Conservation (phyloP, 2,329 filamentous ascomycete species). For the Epichloe uncinata region DNA sequence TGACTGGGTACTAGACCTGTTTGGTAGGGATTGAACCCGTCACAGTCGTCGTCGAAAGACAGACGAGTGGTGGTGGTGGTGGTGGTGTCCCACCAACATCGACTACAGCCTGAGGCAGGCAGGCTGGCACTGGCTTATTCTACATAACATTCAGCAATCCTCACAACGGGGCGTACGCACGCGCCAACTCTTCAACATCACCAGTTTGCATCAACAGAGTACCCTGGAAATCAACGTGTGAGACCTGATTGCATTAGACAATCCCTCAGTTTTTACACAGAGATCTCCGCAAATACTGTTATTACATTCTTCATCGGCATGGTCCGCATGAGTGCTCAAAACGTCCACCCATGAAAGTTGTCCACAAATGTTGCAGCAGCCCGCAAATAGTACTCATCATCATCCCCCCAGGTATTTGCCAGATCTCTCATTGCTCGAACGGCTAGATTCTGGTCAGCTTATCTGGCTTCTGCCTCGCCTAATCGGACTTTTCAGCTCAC, state of each 20-base stretch:
- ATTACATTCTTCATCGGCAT: not conserved
- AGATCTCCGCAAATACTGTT: too few relatives aligned
- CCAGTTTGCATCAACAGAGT: too few relatives aligned
- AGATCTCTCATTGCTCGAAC: conserved; percentile 64
- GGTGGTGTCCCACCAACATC: too few relatives aligned
- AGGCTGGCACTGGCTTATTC: too few relatives aligned
- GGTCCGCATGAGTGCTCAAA: conserved; percentile 10
- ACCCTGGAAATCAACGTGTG: too few relatives aligned
- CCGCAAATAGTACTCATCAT: conserved; percentile 49
- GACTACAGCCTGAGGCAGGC: too few relatives aligned
- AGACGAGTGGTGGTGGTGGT: too few relatives aligned
- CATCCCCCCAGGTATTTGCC: conserved; percentile 63
- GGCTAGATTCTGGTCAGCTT: conserved; percentile 26
- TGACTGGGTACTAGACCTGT: not conserved
- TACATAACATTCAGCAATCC: too few relatives aligned
- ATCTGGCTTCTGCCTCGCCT: not conserved
- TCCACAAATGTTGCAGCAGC: conserved; percentile 61
- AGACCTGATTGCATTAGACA: too few relatives aligned
- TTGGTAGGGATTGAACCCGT: not conserved
- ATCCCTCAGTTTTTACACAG: too few relatives aligned
- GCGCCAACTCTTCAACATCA: too few relatives aligned
- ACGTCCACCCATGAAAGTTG: conserved; percentile 56
- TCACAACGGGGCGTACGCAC: too few relatives aligned
- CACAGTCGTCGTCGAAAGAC: not conserved
- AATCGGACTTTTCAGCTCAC: conserved; percentile 24